Evolutionary conservation across 257 asterid genomes (phyloP).

Genomic region (Gentiana macrophylla): DNA sequence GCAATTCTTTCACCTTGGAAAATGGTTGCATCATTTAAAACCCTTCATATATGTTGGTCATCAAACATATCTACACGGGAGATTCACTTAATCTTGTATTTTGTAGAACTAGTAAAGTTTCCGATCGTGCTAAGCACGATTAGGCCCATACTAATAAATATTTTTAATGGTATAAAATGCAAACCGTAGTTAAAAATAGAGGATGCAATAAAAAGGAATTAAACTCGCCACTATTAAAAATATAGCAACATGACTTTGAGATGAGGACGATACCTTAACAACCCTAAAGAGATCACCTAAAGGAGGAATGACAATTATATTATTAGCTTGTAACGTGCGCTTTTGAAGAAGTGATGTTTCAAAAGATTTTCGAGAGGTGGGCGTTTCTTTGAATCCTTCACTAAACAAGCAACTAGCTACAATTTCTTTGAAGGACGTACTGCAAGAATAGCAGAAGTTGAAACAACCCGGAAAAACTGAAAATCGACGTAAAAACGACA

Average conservation of each 20-base stretch:
- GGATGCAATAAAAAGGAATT: background rate
- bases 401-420: slow-evolving; percentile 85
- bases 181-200: no score
- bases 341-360: slow-evolving; percentile 86
- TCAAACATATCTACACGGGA: no score
- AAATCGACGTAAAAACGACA: slow-evolving; percentile 20
- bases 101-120: no score
- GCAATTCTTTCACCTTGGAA: no score
- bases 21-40: no score
- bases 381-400: slow-evolving; percentile 98
- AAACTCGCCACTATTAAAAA: slow-evolving; percentile 9
- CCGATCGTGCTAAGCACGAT: no score
- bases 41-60: no score
- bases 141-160: no score
- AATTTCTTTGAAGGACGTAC: slow-evolving; percentile 76
- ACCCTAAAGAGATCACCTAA: slow-evolving; percentile 94
- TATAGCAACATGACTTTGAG: slow-evolving; percentile 14
- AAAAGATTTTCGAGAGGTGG: slow-evolving; percentile 89
- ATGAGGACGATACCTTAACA: slow-evolving; percentile 77
- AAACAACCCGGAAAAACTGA: slow-evolving; percentile 11
- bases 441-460: slow-evolving; percentile 22
- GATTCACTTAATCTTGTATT: no score
- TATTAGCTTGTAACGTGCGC: slow-evolving; percentile 55
- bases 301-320: slow-evolving; percentile 64
- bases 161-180: no score